Conservation (phyloP, 1,284 basidiomycete species). For the Ustilago shanxiensis region DNA sequence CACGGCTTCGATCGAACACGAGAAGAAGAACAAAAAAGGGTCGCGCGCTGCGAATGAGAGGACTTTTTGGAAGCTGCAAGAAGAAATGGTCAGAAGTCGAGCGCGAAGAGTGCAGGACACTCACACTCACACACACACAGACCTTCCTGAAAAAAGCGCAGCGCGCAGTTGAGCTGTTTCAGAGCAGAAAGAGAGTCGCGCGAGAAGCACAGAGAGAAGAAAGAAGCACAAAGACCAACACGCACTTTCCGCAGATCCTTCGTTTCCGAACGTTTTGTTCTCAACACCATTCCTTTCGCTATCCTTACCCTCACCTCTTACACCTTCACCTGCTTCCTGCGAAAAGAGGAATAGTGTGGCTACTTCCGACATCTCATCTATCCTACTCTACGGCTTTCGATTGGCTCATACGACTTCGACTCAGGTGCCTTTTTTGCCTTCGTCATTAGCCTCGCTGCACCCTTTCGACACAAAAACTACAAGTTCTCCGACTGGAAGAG, state of each 20-base stretch:
- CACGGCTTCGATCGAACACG: conserved; percentile 33
- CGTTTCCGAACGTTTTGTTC: neutral
- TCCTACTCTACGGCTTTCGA: too few species aligned
- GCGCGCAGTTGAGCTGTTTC: conserved; percentile 13
- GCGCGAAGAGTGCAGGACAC: neutral
- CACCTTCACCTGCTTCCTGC: neutral
- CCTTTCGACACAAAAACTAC: neutral
- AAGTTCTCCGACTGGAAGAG: conserved; percentile 4
- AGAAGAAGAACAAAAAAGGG: conserved; percentile 3
- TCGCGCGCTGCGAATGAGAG: neutral
- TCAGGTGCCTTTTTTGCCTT: neutral
- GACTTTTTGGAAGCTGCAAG: conserved; percentile 43
- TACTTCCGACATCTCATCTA: neutral
- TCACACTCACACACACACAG: neutral
- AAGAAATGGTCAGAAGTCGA: conserved; percentile 26
- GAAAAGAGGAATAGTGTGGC: neutral
- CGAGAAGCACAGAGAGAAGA: conserved; percentile 27
- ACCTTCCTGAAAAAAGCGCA: too few species aligned
- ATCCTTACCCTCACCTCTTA: neutral
- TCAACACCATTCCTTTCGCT: conserved; percentile 8
- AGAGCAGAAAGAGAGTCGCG: conserved; percentile 28
- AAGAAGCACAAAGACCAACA: conserved; percentile 50
- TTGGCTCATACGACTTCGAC: neutral
- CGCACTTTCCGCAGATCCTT: conserved; percentile 8
- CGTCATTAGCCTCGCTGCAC: neutral